A percentile compares a stretch with the other conserved stretches of the same genome.
These are phyloP conservation scores for Parastagonospora avenae DNA, from an alignment of 2,329 filamentous ascomycete genomes.

Conservation along the genomic window DNA sequence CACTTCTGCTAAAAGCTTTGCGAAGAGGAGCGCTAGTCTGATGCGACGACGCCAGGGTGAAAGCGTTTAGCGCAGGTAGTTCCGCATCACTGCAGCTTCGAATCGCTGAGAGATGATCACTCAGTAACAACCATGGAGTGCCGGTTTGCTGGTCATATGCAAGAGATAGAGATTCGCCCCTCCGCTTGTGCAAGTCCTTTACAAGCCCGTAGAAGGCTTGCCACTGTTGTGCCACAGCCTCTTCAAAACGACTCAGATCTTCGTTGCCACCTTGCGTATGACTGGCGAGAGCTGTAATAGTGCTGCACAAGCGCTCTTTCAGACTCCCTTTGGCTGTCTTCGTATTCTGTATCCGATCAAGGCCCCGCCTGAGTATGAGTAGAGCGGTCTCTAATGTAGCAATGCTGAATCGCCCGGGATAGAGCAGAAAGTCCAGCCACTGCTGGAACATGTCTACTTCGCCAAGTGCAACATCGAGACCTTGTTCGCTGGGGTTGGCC, in stretches of 20 bases:
- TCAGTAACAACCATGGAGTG: constrained; percentile 82
- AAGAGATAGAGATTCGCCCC: constrained; percentile 80
- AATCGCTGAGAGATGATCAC: constrained; percentile 79
- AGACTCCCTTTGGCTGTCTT: constrained; percentile 58
- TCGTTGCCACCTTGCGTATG: constrained; percentile 68
- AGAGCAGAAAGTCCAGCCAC: constrained; percentile 84
- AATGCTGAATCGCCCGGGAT: constrained; percentile 79
- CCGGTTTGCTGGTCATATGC: constrained; percentile 72
- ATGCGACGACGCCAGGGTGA: constrained; percentile 43
- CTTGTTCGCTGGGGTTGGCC: constrained; percentile 46
- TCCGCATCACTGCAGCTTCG: constrained; percentile 81
- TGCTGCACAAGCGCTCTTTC: constrained; percentile 75
- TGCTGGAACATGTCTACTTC: constrained; percentile 68
- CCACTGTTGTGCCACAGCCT: constrained; percentile 82
- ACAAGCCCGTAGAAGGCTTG: constrained; percentile 85
- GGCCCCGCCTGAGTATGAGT: constrained; percentile 75
- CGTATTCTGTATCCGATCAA: constrained; percentile 39
- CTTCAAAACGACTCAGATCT: constrained; percentile 76
- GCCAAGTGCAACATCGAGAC: constrained; percentile 30
- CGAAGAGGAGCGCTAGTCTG: constrained; percentile 25
- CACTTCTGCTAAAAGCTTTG: constrained; percentile 38
- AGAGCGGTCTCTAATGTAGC: constrained; percentile 84
- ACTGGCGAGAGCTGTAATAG: constrained; percentile 71
- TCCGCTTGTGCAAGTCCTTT: constrained; percentile 81
- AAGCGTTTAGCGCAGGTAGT: constrained; percentile 70